Conservation (phyloP, 805 yeast genomes). For the Wickerhamiella azyma region DNA sequence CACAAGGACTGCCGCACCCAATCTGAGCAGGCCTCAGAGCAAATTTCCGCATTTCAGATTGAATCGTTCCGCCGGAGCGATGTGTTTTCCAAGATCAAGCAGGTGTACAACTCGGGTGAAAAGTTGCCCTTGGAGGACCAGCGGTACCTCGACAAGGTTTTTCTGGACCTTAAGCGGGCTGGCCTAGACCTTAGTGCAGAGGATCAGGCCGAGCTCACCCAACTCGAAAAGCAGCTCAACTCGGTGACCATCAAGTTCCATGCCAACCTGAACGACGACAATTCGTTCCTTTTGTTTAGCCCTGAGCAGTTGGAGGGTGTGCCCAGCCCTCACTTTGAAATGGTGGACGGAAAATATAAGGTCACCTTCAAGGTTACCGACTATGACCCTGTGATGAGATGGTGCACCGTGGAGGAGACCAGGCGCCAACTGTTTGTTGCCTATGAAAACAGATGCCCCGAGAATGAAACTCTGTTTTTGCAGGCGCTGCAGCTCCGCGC, state of each 20-base stretch:
- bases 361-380: constrained; percentile 79
- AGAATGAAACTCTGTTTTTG: constrained; percentile 44
- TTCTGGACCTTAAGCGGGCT: constrained; percentile 45
- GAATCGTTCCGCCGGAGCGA: constrained; percentile 56
- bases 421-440: constrained; percentile 53
- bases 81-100: constrained; percentile 44
- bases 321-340: constrained; percentile 49
- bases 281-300: constrained; percentile 46
- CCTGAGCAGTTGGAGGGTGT: constrained; percentile 59
- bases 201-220: constrained; percentile 41
- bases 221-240: constrained; percentile 46
- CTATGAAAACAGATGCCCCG: constrained; percentile 50
- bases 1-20: constrained; percentile 58
- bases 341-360: constrained; percentile 34
- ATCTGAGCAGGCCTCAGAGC: constrained; percentile 47
- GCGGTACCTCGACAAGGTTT: constrained; percentile 43
- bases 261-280: constrained; percentile 59
- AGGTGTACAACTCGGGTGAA: constrained; percentile 31
- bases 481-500: constrained; percentile 51
- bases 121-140: constrained; percentile 39
- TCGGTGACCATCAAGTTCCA: constrained; percentile 41
- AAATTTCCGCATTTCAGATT: constrained; percentile 42
- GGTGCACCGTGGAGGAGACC: constrained; percentile 49
- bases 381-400: constrained; percentile 59
- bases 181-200: constrained; percentile 53